Percentiles rank a stretch among this genome's conserved stretches.
Conservation (phyloP, 2,329 filamentous ascomycete genomes). For the Penicillium freii region DNA sequence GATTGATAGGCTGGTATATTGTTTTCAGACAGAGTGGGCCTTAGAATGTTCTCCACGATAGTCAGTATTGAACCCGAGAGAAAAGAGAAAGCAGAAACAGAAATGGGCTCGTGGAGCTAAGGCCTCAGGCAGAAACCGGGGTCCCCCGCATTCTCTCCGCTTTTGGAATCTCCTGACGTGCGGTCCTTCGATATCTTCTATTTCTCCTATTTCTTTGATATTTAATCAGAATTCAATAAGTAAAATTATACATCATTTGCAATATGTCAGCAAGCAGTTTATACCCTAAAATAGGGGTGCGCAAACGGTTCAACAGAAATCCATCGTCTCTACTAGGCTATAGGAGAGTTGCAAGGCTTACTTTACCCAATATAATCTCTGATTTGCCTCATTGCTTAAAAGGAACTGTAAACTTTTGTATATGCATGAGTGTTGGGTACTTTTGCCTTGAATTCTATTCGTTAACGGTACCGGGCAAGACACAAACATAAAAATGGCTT, state of each 20-base stretch:
- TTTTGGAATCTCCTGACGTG: constrained; percentile 1
- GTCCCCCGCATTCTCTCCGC: constrained; percentile 27
- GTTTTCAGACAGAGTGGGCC: neutral
- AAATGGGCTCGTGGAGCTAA: constrained; percentile 4
- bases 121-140: constrained; percentile 25
- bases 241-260: too few species aligned
- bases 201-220: neutral
- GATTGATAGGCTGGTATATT: neutral
- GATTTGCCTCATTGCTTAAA: neutral
- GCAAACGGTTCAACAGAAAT: neutral
- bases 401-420: neutral
- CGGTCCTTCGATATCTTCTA: neutral
- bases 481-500: neutral
- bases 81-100: constrained; percentile 9
- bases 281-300: neutral
- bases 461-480: neutral
- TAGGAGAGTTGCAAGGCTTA: neutral
- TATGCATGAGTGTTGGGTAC: neutral
- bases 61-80: constrained; percentile 13
- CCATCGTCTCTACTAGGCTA: neutral
- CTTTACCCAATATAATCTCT: neutral
- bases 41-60: constrained; percentile 3
- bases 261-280: neutral
- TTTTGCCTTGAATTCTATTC: neutral
- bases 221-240: too few species aligned